Evolutionary conservation across 129 eudicot species (phyloP), one percentile per base, ranked within the genome.

Genomic region (Solidago caesia): DNA sequence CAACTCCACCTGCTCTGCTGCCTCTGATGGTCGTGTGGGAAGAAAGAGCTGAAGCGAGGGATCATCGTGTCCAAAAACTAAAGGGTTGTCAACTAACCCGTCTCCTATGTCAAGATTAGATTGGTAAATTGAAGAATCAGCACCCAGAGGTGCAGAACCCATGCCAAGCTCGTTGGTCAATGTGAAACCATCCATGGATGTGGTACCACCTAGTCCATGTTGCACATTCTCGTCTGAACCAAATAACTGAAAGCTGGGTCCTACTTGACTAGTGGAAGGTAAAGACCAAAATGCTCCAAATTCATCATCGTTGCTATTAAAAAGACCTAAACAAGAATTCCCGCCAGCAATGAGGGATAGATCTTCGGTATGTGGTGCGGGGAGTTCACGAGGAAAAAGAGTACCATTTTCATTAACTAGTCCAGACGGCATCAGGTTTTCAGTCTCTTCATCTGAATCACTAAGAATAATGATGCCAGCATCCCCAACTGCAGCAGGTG

Each of bases 21-120:
- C 29, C 75, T 85, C 84, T 14, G 91, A 81, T 56, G 97, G 96
- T 78, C 87, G 82, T 4, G 97, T 88, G 4, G 97, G 97, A 68
- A 94, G 96, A 88, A 94, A 91, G 55, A 90, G 77, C 71, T 91
- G 91, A 77, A 94, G 97, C 3, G 98, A 85, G 1, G 97, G 98
- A 68, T 94, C 98, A 60, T 90, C 82, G 6, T 90, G 89, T 49
- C 88, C 86, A 72, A 83, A 91, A 48, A 86, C 96, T 68, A 90
- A 74, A n/a, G 91, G 89, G 85, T 94, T 90, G 74, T 94, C 91
- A 41, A 85, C 86, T 69, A 90, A 77, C 56, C 89, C 84, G 69
- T 85, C 86, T 61, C 75, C 83, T 10, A 82, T 61, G 73, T 90
- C 92, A 77, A 79, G 77, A 52, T 74, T 72, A 70, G 84, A 78